phyloP scores from a whole-genome alignment of 2,329 filamentous ascomycete genomes.

The Macrophomina tecta region DNA sequence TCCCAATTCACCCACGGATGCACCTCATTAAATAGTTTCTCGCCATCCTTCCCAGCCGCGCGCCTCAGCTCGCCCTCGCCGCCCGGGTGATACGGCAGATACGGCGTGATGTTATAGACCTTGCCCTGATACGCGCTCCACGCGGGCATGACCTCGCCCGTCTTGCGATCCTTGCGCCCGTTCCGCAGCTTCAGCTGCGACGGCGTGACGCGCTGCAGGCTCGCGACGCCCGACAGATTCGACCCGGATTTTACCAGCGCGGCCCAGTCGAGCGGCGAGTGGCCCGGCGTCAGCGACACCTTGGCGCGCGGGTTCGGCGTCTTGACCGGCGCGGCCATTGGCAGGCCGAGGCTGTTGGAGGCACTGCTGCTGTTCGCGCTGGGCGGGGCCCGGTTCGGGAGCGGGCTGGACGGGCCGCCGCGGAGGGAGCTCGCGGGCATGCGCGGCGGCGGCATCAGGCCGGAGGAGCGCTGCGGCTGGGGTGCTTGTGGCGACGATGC shows the following conservation, averaged over 20 bases:
- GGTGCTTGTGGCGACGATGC: conserved; percentile 31
- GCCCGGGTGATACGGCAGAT: conserved; percentile 88
- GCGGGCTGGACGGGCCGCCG: conserved; percentile 54
- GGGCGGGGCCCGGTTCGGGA: conserved; percentile 53
- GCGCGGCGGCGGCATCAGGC: conserved; percentile 43
- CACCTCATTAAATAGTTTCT: conserved; percentile 66
- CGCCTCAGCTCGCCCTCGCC: conserved; percentile 83
- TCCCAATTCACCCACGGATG: conserved; percentile 75
- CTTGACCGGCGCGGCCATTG: conserved; percentile 38
- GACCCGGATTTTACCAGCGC: conserved; percentile 74
- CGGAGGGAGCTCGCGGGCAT: conserved; percentile 44
- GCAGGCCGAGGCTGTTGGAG: conserved; percentile 47
- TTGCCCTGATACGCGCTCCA: conserved; percentile 90
- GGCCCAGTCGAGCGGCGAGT: conserved; percentile 96
- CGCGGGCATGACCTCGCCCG: conserved; percentile 51
- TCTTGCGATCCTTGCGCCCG: conserved; percentile 79
- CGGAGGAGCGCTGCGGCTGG: not conserved
- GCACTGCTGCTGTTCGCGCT: conserved; percentile 41
- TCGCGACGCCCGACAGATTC: conserved; percentile 58
- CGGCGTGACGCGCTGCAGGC: conserved; percentile 75
- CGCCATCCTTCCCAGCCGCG: conserved; percentile 72
- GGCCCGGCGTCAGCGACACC: conserved; percentile 84
- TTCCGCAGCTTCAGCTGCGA: conserved; percentile 78
- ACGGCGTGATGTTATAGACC: conserved; percentile 94
- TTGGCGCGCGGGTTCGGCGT: conserved; percentile 61